phyloP scores from a whole-genome alignment of 345 rosid species.

The Ailanthus altissimus region DNA sequence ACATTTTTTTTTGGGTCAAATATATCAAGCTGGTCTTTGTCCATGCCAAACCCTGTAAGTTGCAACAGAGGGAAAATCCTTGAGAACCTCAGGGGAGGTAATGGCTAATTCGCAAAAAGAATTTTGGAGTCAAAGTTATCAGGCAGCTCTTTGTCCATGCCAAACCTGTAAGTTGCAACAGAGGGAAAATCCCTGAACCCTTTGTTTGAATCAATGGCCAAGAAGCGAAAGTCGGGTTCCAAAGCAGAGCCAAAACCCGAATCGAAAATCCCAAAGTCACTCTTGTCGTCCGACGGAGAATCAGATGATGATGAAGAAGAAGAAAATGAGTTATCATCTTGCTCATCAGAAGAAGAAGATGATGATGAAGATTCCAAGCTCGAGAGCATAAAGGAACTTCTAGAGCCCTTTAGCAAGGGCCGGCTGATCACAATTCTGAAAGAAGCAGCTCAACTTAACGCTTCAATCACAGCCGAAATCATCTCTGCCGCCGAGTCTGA shows the following conservation, averaged over 20 bases:
- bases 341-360: not conserved
- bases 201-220: slow-evolving; percentile 11
- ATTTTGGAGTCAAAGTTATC: no score
- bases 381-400: not conserved
- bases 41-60: no score
- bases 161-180: no score
- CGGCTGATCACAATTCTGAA: not conserved
- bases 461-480: not conserved
- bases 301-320: not conserved
- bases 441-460: not conserved
- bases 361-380: not conserved
- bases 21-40: no score
- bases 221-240: slow-evolving; percentile 1
- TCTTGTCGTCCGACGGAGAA: slow-evolving; percentile 3
- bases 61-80: no score
- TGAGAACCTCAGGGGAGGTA: no score
- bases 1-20: no score
- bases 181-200: not conserved
- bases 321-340: not conserved
- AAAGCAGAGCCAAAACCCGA: not conserved
- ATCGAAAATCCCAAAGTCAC: not conserved
- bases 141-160: no score
- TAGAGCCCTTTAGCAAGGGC: slow-evolving; percentile 12
- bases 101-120: no score
- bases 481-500: slow-evolving; percentile 31